These are phyloP conservation scores for Buddleja alternifolia DNA, from an alignment of 257 asterid genomes.

Conservation along the genomic window DNA sequence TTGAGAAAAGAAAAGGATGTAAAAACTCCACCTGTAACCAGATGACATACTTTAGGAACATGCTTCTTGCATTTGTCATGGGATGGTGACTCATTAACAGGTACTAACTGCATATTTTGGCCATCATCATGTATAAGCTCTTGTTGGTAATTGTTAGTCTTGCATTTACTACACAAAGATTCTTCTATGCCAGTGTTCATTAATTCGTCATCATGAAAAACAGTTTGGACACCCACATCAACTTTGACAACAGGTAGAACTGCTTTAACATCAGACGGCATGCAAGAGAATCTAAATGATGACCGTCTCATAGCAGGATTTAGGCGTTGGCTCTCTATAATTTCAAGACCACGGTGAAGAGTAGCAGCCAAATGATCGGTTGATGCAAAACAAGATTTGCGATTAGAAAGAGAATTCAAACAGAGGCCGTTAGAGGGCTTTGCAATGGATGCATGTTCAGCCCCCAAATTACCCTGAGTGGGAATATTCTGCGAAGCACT, in stretches of 20 bases:
- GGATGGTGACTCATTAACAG: slow-evolving; percentile 53
- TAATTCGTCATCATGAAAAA: slow-evolving; percentile 41
- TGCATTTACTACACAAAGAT: slow-evolving; percentile 72
- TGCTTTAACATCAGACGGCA: slow-evolving; percentile 59
- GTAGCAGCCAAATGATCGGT: slow-evolving; percentile 82
- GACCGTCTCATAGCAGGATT: slow-evolving; percentile 75
- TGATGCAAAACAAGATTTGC: slow-evolving; percentile 58
- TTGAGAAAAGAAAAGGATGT: slow-evolving; percentile 21
- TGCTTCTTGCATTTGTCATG: slow-evolving; percentile 56
- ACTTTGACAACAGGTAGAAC: slow-evolving; percentile 61
- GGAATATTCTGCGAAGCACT: slow-evolving; percentile 59
- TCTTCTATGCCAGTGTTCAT: slow-evolving; percentile 32
- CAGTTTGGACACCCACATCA: slow-evolving; percentile 87
- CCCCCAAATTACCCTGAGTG: slow-evolving; percentile 40
- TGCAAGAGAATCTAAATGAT: slow-evolving; percentile 75
- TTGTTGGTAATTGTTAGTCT: slow-evolving; percentile 42
- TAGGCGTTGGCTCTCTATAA: slow-evolving; percentile 67
- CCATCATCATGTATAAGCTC: slow-evolving; percentile 45
- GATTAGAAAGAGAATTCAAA: slow-evolving; percentile 46
- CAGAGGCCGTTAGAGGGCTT: slow-evolving; percentile 60
- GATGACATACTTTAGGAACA: slow-evolving; percentile 81
- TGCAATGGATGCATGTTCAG: slow-evolving; percentile 43
- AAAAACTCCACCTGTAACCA: slow-evolving; percentile 25
- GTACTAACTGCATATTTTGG: slow-evolving; percentile 84
- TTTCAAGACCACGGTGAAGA: slow-evolving; percentile 85